Evolutionary conservation across 225 moss, liverwort and hornwort genomes (phyloP), one percentile per base, ranked within the genome.

Genomic region (Straminergon stramineum): DNA sequence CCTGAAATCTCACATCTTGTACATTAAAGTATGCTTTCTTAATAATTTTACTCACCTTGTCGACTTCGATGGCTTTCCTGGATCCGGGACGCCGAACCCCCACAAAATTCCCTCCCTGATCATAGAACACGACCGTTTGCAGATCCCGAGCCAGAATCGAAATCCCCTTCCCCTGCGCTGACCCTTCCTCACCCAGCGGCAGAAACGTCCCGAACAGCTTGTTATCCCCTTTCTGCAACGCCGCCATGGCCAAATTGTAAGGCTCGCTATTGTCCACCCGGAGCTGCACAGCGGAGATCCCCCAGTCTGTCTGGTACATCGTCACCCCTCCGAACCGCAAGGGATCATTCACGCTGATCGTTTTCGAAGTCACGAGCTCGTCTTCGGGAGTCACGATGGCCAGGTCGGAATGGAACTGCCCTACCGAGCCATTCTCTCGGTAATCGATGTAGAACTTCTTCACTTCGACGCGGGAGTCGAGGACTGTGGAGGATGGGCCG

Each of bases 241-340:
- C n/a, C 45, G 99, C 99, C 99, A 99, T 97, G 22, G 94, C 96
- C 73, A 99, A 91, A 79, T 99, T 99, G 87, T 93, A 96, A n/a
- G 99, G 96, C 71, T 99, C 95, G 51, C 94, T 94, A 73, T 94
- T 93, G 79, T 96, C 97, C 30, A 97, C 96, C 20, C 95, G 95
- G 34, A 99, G 88, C 92, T 97, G 96, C 80, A 97, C 78, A 1
- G 97, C 95, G 63, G 99, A 95, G 67, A 99, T 97, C 7, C 93
- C 96, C 99, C 99, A 99, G 67, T 99, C 99, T 13, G 99, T 97
- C 89, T 99, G 99, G 87, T 99, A 99, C 94, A 99, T 95, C 52
- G 99, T 99, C 23, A 99, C 93, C 76, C 99, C 96, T 71, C 85
- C 91, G 66, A 95, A 97, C 23, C 96, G 92, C 73, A 99, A 85